Conservation (phyloP, 257 asterid genomes). For the Cynanchum wilfordii region DNA sequence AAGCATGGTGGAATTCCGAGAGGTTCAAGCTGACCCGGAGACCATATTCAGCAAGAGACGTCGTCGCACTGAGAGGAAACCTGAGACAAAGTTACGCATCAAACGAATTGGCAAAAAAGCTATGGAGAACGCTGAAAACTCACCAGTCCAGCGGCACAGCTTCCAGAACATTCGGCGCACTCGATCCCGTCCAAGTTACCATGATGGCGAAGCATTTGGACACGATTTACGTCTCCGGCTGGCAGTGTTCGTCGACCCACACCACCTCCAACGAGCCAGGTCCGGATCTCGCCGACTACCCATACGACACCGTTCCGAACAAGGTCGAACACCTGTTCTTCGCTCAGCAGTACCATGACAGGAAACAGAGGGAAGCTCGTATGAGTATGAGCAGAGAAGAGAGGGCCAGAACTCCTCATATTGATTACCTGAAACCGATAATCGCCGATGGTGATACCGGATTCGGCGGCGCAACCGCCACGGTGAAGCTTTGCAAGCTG, state of each 20-base stretch:
- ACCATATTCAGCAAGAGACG: slow-evolving; percentile 91
- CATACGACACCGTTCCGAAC: slow-evolving; percentile 95
- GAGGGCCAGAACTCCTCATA: slow-evolving; percentile 55
- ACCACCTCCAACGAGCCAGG: slow-evolving; percentile 94
- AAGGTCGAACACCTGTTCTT: slow-evolving; percentile 90
- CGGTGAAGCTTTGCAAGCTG: slow-evolving; percentile 86
- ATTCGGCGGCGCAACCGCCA: slow-evolving; percentile 95
- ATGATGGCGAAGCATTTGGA: slow-evolving; percentile 97
- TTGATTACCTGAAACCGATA: slow-evolving; percentile 88
- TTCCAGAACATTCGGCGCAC: slow-evolving; percentile 88
- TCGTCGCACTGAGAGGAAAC: slow-evolving; percentile 81
- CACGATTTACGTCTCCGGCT: slow-evolving; percentile 87
- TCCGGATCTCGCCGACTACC: slow-evolving; percentile 96
- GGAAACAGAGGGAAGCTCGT: slow-evolving; percentile 89
- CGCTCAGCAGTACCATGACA: slow-evolving; percentile 92
- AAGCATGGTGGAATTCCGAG: slow-evolving; percentile 96
- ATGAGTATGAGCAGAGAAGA: slow-evolving; percentile 79
- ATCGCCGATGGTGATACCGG: slow-evolving; percentile 99
- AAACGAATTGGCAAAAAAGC: slow-evolving; percentile 81
- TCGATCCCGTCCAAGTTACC: slow-evolving; percentile 95
- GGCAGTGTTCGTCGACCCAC: slow-evolving; percentile 99
- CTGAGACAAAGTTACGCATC: slow-evolving; percentile 73
- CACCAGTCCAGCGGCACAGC: slow-evolving; percentile 90
- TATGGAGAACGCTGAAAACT: slow-evolving; percentile 85
- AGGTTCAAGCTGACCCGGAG: slow-evolving; percentile 76